Conservation (phyloP, 2,329 filamentous ascomycete species). For the Trichoderma asperellum region DNA sequence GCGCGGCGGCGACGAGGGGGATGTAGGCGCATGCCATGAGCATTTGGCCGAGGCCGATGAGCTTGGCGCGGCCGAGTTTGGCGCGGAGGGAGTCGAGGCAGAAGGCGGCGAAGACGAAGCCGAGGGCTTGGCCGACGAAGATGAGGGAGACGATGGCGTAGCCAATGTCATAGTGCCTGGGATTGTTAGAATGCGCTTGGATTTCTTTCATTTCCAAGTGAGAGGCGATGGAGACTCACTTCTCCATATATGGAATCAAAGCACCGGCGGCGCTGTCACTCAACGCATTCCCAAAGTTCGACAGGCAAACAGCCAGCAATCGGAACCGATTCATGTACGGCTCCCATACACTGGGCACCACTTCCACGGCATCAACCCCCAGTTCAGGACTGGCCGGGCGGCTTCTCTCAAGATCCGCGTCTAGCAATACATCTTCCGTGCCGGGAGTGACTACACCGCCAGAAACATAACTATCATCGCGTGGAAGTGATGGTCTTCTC, state of each 20-base stretch:
- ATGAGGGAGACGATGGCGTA: slow-evolving; percentile 81
- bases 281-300: slow-evolving; percentile 71
- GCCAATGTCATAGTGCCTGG: slow-evolving; percentile 70
- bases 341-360: slow-evolving; percentile 61
- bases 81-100: slow-evolving; percentile 66
- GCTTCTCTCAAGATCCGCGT: slow-evolving; percentile 56
- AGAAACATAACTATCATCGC: slow-evolving; percentile 20
- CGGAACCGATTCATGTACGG: slow-evolving; percentile 72
- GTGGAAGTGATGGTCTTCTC: slow-evolving; percentile 28
- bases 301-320: slow-evolving; percentile 64
- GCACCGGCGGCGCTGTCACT: slow-evolving; percentile 78
- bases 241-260: slow-evolving; percentile 79
- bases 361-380: slow-evolving; percentile 46
- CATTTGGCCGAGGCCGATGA: slow-evolving; percentile 61
- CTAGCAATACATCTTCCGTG: neutral
- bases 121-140: slow-evolving; percentile 76
- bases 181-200: neutral
- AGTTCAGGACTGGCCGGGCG: slow-evolving; percentile 51
- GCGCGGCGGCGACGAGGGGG: slow-evolving; percentile 67
- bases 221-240: slow-evolving; percentile 40
- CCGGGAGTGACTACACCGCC: slow-evolving; percentile 27
- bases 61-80: slow-evolving; percentile 66
- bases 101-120: slow-evolving; percentile 74
- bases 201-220: neutral
- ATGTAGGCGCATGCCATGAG: slow-evolving; percentile 65